phyloP scores from a whole-genome alignment of 257 asterid species.

The Oldenlandia corymbosa region DNA sequence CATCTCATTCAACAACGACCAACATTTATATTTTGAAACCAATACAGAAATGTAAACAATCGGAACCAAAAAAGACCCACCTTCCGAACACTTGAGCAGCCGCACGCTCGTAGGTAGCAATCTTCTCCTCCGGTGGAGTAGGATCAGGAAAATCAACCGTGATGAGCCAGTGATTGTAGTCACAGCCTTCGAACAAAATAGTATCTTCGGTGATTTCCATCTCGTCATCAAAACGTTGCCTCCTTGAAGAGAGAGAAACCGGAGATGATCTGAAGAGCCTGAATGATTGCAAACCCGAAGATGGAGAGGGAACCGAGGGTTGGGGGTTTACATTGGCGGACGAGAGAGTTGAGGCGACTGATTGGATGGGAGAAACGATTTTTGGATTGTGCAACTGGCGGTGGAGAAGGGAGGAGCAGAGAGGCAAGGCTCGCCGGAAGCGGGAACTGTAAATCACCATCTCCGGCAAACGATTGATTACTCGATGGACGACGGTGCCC shows the following conservation, averaged over 20 bases:
- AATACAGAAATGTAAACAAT: no score
- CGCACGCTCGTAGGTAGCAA: constrained; percentile 56
- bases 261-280: constrained; percentile 41
- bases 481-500: background rate
- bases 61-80: no score
- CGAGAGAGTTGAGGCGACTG: constrained; percentile 9
- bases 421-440: constrained; percentile 31
- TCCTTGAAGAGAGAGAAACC: constrained; percentile 24
- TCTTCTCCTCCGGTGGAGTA: constrained; percentile 57
- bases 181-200: constrained; percentile 94
- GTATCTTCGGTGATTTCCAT: constrained; percentile 70
- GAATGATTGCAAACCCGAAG: constrained; percentile 9
- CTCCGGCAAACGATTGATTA: constrained; percentile 7
- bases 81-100: constrained; percentile 92
- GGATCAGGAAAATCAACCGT: constrained; percentile 71
- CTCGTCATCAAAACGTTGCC: constrained; percentile 40
- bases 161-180: constrained; percentile 92
- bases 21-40: no score
- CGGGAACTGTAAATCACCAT: constrained; percentile 29
- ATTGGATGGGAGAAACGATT: constrained; percentile 1
- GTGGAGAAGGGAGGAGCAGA: constrained; percentile 33
- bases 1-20: no score
- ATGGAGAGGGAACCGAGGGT: background rate
- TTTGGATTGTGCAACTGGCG: constrained; percentile 14
- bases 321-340: background rate